Evolutionary conservation across 805 yeast genomes (phyloP).

Genomic region (Alloascoidea hylecoeti): DNA sequence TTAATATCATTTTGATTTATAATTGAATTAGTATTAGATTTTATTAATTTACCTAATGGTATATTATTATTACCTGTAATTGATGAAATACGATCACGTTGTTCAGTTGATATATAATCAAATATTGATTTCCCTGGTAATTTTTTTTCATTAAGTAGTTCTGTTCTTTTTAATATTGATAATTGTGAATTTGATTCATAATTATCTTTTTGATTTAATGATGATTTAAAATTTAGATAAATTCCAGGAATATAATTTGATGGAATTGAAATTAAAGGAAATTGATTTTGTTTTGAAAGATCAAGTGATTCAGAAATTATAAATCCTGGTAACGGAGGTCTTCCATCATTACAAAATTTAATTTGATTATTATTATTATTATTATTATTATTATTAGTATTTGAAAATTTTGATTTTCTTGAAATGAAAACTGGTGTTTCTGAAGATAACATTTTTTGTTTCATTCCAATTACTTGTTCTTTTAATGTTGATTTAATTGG

Average conservation of each 20-base stretch:
- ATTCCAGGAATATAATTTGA: slow-evolving; percentile 4
- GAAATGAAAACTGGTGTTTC: slow-evolving; percentile 3
- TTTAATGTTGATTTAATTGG: slow-evolving; percentile 1
- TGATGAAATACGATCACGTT: slow-evolving; percentile 7
- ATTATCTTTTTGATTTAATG: not conserved
- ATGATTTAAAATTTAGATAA: slow-evolving; percentile 1
- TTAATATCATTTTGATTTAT: no score
- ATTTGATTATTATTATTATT: no score
- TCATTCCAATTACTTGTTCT: not conserved
- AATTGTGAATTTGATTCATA: slow-evolving; percentile 1
- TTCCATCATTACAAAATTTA: slow-evolving; percentile 8
- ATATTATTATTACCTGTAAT: slow-evolving; percentile 8
- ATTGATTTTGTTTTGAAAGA: slow-evolving; percentile 1
- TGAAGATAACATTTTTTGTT: not conserved
- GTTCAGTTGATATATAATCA: slow-evolving; percentile 10
- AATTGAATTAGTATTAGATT: not conserved
- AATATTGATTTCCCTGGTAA: slow-evolving; percentile 12
- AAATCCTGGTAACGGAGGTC: slow-evolving; percentile 7
- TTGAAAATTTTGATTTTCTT: slow-evolving; percentile 2
- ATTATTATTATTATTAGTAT: slow-evolving; percentile 1
- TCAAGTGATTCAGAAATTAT: not conserved
- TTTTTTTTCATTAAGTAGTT: slow-evolving; percentile 6
- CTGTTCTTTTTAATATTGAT: slow-evolving; percentile 6
- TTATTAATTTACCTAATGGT: slow-evolving; percentile 8
- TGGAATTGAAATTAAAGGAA: slow-evolving; percentile 7